Percentiles rank a stretch among this genome's conserved stretches.
These are phyloP conservation scores for Monosporozyma servazzii DNA, from an alignment of 805 yeast species.

Conservation along the genomic window DNA sequence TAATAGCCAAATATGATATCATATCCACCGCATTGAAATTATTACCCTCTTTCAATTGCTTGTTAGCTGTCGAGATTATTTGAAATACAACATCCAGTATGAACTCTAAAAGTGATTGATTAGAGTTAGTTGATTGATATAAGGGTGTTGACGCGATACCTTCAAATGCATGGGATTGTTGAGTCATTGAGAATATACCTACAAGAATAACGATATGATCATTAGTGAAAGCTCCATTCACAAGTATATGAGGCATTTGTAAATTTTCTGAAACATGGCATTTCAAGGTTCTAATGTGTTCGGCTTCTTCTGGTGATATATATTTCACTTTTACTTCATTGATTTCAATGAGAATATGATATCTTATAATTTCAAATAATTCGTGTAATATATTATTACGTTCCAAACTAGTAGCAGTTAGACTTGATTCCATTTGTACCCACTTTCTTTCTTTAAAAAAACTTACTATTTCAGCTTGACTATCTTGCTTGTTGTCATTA, in stretches of 20 bases:
- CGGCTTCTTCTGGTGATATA: background rate
- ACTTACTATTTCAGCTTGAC: background rate
- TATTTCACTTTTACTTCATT: background rate
- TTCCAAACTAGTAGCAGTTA: background rate
- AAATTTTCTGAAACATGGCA: background rate
- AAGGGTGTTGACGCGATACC: background rate
- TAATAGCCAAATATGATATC: slow-evolving; percentile 24
- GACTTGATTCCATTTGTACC: background rate
- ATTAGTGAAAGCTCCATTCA: background rate
- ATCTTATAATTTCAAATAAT: background rate
- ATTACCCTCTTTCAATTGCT: background rate
- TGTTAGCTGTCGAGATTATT: background rate
- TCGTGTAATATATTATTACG: background rate
- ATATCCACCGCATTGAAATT: background rate
- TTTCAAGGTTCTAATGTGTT: background rate
- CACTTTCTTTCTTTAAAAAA: background rate
- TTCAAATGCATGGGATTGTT: background rate
- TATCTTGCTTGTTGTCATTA: background rate
- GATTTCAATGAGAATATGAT: background rate
- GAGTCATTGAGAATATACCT: background rate
- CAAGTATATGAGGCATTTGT: background rate
- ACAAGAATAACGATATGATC: background rate
- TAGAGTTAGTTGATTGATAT: background rate
- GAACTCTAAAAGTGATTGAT: background rate
- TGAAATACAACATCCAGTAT: background rate